Evolutionary conservation across 371 early-diverging fungal species (phyloP).

Genomic region (Gilbertella persicaria): DNA sequence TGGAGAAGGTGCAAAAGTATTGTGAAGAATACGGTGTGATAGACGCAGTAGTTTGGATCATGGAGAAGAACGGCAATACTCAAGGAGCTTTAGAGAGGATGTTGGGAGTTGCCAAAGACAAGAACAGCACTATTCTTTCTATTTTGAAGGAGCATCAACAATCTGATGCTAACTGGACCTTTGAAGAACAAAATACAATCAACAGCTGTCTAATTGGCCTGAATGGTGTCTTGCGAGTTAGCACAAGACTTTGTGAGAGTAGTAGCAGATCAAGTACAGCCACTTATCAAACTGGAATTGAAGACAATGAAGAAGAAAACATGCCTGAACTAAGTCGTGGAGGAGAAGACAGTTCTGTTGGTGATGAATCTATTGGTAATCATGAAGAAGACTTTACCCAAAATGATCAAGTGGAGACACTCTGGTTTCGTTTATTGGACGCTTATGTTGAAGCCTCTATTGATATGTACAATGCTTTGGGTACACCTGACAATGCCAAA

Average conservation of each 20-base stretch:
- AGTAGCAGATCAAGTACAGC: slow-evolving; percentile 38
- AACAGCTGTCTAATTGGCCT: slow-evolving; percentile 58
- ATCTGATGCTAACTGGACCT: slow-evolving; percentile 40
- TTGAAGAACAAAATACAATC: slow-evolving; percentile 57
- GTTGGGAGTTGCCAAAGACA: slow-evolving; percentile 61
- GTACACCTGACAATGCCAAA: slow-evolving; percentile 1
- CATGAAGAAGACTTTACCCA: slow-evolving; percentile 15
- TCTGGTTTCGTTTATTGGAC: slow-evolving; percentile 74
- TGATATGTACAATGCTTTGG: slow-evolving; percentile 33
- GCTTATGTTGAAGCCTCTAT: slow-evolving; percentile 59
- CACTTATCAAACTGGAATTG: background rate
- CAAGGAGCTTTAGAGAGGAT: slow-evolving; percentile 69
- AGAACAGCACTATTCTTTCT: slow-evolving; percentile 38
- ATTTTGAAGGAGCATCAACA: slow-evolving; percentile 41
- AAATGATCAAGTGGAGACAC: slow-evolving; percentile 54
- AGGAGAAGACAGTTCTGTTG: slow-evolving; percentile 13
- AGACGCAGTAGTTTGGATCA: slow-evolving; percentile 79
- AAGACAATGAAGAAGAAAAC: slow-evolving; percentile 7
- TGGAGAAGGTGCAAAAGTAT: slow-evolving; percentile 56
- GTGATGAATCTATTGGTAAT: slow-evolving; percentile 4
- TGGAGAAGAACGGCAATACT: slow-evolving; percentile 71
- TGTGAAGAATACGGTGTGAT: slow-evolving; percentile 64
- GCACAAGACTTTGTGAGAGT: slow-evolving; percentile 58
- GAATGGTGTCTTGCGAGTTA: slow-evolving; percentile 63
- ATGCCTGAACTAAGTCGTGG: slow-evolving; percentile 17